Base-by-base conservation (phyloP, 164 flowering plant genomes). In the Chloranthus sessilifolius region DNA sequence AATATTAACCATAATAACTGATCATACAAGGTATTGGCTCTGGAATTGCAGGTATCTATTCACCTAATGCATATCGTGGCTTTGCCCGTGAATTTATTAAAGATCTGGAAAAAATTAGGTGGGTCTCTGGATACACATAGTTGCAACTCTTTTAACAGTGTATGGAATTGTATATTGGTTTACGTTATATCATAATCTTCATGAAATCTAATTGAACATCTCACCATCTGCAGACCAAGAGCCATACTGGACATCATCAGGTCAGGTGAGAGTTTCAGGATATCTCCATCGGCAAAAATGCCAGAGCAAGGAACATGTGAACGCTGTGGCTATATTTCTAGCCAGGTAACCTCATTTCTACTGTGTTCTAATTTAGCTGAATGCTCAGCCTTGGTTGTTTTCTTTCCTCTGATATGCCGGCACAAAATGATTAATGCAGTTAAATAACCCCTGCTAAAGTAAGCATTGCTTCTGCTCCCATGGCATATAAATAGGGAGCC, bases 31-130 rank as follows among this genome's bases (percentile, higher is more conserved):
- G n/a, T n/a, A n/a, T n/a, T n/a, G n/a, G n/a, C n/a, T n/a, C n/a
- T n/a, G n/a, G n/a, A n/a, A n/a, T 58, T 66, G 58, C 79, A 92
- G 95, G 98, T 60, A 88, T 88, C 65, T 92, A 92, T 72, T 92
- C 99, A 26, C 99, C 97, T 37, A 88, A 92, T 73, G 97, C 99
- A 48, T 92, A 92, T 57, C 87, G 97, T 58, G 99, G 99, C 47
- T 92, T 86, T 81, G 99, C 97, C 58, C 91, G 99, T 35, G 97
- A 86, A 55, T 92, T 92, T 74, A 86, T 92, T 49, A 86, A 92
- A 62, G 99, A 92, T 71, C 61, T 92, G 65, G 96, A 88, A 67
- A 75, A 86, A 52, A 65, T 92, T 28, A 92, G 99, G 99, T 88
- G 36, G 6, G 21, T 46, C 27, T 43, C 43, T 19, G 23, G 11